phyloP scores from a whole-genome alignment of 805 yeast genomes.

The Candida tibetensis region DNA sequence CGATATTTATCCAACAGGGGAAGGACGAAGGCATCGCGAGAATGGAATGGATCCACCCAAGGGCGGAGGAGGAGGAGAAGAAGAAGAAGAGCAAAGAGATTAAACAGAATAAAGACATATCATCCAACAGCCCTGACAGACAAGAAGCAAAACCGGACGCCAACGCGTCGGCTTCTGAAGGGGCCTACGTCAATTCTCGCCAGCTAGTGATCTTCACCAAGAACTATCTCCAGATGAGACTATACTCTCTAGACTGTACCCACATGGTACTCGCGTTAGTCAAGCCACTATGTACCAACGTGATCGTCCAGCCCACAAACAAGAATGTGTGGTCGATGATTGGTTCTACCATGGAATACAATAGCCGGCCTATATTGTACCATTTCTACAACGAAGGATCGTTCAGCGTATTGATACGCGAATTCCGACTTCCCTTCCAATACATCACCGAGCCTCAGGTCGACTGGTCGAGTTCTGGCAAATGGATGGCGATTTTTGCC shows the following conservation, averaged over 20 bases:
- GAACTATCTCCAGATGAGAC: conserved; percentile 23
- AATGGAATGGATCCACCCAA: conserved; percentile 37
- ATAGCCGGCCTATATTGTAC: conserved; percentile 15
- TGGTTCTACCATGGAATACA: conserved; percentile 22
- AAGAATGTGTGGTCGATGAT: conserved; percentile 32
- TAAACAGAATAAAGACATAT: too few relatives aligned
- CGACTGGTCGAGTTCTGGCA: conserved; percentile 34
- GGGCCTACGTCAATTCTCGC: conserved; percentile 32
- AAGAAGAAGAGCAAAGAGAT: too few relatives aligned
- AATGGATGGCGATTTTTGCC: conserved; percentile 32
- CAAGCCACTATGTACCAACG: conserved; percentile 25
- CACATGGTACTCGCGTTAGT: conserved; percentile 29
- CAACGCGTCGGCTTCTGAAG: conserved; percentile 10
- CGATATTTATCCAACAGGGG: conserved; percentile 32
- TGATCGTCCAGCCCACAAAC: conserved; percentile 18
- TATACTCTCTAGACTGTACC: conserved; percentile 38
- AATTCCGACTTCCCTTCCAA: conserved; percentile 18
- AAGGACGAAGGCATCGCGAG: conserved; percentile 27
- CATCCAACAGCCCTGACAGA: too few relatives aligned
- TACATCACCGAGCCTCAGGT: conserved; percentile 11
- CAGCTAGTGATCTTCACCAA: conserved; percentile 33
- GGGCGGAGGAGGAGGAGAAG: too few relatives aligned
- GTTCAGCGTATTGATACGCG: conserved; percentile 24
- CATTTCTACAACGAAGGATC: conserved; percentile 36
- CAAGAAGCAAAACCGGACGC: conserved; percentile 2